phyloP scores from a whole-genome alignment of 257 asterid genomes.

The Salvia hispanica region DNA sequence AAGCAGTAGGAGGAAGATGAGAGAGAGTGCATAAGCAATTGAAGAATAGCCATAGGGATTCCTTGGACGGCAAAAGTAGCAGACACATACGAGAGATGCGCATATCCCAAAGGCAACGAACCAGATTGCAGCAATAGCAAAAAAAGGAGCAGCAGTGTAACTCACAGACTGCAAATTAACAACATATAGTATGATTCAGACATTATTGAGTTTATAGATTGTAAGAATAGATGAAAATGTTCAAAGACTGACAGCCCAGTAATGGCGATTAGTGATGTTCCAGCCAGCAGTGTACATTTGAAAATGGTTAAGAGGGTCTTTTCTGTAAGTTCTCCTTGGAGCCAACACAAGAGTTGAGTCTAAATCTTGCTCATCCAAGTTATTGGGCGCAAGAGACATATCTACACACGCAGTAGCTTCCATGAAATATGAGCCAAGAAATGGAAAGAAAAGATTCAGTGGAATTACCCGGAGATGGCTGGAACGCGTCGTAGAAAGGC shows the following conservation, averaged over 20 bases:
- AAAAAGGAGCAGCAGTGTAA: constrained; percentile 68
- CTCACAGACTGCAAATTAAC: constrained; percentile 63
- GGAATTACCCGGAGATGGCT: constrained; percentile 38
- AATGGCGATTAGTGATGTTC: constrained; percentile 71
- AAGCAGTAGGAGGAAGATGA: constrained; percentile 62
- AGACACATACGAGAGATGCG: constrained; percentile 49
- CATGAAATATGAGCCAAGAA: neutral
- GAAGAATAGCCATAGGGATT: constrained; percentile 65
- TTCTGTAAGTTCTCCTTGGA: constrained; percentile 66
- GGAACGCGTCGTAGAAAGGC: constrained; percentile 28
- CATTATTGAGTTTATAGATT: neutral
- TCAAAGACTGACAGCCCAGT: constrained; percentile 75
- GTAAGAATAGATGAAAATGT: too few relatives aligned
- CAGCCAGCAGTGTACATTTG: constrained; percentile 74
- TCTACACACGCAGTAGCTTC: constrained; percentile 29
- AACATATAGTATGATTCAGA: neutral
- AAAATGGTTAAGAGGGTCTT: constrained; percentile 71
- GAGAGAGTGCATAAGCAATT: constrained; percentile 68
- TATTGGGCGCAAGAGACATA: constrained; percentile 29
- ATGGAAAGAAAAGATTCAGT: too few relatives aligned
- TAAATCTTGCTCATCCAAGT: constrained; percentile 28
- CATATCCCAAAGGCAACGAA: constrained; percentile 58
- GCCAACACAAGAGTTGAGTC: constrained; percentile 60
- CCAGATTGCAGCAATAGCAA: constrained; percentile 64
- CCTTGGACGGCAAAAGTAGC: constrained; percentile 58